Base-by-base conservation (phyloP, 2,329 filamentous ascomycete genomes). In the Orbilia quercus region DNA sequence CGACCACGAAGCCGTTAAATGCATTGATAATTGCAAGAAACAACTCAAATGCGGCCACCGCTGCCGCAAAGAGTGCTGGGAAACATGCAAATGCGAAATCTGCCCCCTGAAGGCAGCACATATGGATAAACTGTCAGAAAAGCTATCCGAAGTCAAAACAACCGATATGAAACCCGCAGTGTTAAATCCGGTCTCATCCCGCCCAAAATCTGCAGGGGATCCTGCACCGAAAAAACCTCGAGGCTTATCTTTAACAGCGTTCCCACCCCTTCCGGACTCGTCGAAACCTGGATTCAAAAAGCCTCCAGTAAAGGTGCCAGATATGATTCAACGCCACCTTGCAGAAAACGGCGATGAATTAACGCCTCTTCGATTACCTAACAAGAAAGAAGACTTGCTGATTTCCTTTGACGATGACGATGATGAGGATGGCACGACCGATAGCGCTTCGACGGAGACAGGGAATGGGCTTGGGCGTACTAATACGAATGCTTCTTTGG, bases 1-100 rank as follows among this genome's bases (percentile, higher is more conserved):
- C 31, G 31, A 34, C 12, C 53, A 58, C 7, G 6, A 51, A 28
- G 12, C 2, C 2, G 48, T 55, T 11, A 23, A 54, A 20, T 66
- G 53, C 58, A 40, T 36, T n/a, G 57, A 54, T 16, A 34, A 1
- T 1, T 63, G 54, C 16, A 31, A 14, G 48, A 59, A 54, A 34
- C 11, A 45, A 34, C 20, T 58, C 50, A 42, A 66, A 22, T 77
- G 67, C 40, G 48, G 47, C 16, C 75, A 76, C 60, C 81, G 80
- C 14, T 82, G 70, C 28, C 38, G 7, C 0, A 59, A 50, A 18
- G 5, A 55, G 16, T 74, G 70, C 38, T 50, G 22, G 6, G 48
- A 63, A 18, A 25, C 42, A 0, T 74, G 70, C 50, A 60, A 23
- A 2, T 69, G 64, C 36, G 40, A 65, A 1, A 7, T 14, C 14